Base-by-base conservation (phyloP, 768 basidiomycete genomes). In the Sarcodon aspratus region DNA sequence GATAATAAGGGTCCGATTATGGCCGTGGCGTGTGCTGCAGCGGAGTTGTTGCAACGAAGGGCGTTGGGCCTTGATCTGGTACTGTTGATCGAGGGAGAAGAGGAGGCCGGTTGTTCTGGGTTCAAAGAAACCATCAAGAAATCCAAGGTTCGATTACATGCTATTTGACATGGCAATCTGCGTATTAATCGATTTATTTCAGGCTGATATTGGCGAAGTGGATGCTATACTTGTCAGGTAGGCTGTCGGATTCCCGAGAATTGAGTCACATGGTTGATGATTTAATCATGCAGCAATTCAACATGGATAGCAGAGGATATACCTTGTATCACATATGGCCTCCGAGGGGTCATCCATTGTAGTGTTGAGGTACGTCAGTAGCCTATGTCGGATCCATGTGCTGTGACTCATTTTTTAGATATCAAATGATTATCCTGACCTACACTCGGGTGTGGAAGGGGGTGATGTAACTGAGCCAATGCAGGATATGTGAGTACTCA, bases 1-100 rank as follows among this genome's bases (percentile, higher is more conserved):
- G 96, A 99, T 57, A 82, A 99, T 69, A 98, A 99, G 60, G 96
- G 95, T 0, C 96, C 96, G 0, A 83, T 96, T 43, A 74, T 98
- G 52, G 92, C 94, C 1, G 75, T 82, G 12, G 96, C 95, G 0
- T 89, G 81, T 55, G 96, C 96, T 1, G 91, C 84, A 9, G 87
- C 92, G 0, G 79, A 87, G 17, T 62, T 98, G 40, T 74, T 93
- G 3, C 70, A 79, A 27, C 69, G 71, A 10, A 73, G 91, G 1
- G 75, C 81, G 9, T 75, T 99, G 3, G 88, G 78, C 18, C 74
- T 93, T 0, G 96, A 99, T 59, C 62, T 99, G 1, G 81, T 97
- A 6, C 80, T 98, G 61, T 64, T 97, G 46, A 80, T 98, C 12
- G 96, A 99, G 65, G 96, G 96, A 0, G 95, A 98, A 61, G 96